Percentiles rank a stretch among this genome's conserved stretches.
These are phyloP conservation scores for Populus nigra DNA, from an alignment of 345 rosid genomes.

Conservation along the genomic window DNA sequence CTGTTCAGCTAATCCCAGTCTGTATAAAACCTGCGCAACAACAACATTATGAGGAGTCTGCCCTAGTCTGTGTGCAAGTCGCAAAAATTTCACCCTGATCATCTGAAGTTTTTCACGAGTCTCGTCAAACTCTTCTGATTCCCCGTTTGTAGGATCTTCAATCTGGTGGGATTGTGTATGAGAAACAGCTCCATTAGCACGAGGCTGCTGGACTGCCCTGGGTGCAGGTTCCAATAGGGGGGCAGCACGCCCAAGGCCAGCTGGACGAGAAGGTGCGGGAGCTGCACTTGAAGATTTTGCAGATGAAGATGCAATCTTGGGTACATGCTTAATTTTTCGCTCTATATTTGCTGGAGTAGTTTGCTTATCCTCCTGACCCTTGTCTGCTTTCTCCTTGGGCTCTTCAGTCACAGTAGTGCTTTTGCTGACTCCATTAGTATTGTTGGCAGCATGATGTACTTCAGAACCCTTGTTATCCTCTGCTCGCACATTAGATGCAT, in stretches of 20 bases:
- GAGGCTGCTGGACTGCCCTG: slow-evolving; percentile 62
- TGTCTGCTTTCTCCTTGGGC: slow-evolving; percentile 25
- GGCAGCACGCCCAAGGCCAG: slow-evolving; percentile 89
- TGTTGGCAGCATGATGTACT: slow-evolving; percentile 24
- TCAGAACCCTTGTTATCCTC: slow-evolving; percentile 25
- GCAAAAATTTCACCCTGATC: slow-evolving; percentile 94
- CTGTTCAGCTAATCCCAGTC: slow-evolving; percentile 98
- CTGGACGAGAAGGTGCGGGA: slow-evolving; percentile 54
- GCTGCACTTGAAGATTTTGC: slow-evolving; percentile 42
- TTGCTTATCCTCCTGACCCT: slow-evolving; percentile 26
- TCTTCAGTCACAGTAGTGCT: slow-evolving; percentile 25
- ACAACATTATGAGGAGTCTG: slow-evolving; percentile 99
- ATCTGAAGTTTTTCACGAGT: slow-evolving; percentile 97
- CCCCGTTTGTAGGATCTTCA: slow-evolving; percentile 68
- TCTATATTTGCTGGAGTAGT: slow-evolving; percentile 26
- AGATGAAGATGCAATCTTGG: slow-evolving; percentile 34
- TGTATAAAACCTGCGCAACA: slow-evolving; percentile 96
- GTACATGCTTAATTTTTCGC: slow-evolving; percentile 21
- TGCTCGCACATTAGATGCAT: slow-evolving; percentile 17
- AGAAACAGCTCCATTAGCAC: slow-evolving; percentile 68
- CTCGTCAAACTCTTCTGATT: slow-evolving; percentile 80
- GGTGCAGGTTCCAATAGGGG: slow-evolving; percentile 76
- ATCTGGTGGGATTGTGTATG: slow-evolving; percentile 59
- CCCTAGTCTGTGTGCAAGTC: slow-evolving; percentile 96
- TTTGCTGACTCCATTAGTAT: slow-evolving; percentile 26